Conservation (phyloP, 169 alveolate genomes). For the Plasmodium fragile region DNA sequence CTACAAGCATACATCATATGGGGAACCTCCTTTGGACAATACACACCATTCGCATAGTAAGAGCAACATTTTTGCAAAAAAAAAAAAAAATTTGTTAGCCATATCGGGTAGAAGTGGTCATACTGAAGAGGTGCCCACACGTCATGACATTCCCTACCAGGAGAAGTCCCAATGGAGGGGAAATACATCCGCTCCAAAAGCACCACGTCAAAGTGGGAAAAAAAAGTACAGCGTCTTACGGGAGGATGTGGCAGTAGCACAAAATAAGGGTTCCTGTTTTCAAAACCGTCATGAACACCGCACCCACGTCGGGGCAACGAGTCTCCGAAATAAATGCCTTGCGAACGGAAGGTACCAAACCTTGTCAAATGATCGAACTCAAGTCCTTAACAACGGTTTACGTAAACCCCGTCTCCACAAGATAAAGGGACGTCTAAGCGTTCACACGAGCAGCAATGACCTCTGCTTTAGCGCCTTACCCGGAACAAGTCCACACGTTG, state of each 20-base stretch:
- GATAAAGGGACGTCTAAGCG: not conserved
- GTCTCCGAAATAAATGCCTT: not conserved
- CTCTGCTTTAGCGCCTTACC: not conserved
- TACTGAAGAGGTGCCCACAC: not conserved
- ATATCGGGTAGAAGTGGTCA: not conserved
- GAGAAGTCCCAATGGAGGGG: not conserved
- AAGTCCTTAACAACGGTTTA: not conserved
- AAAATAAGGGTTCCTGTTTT: not conserved
- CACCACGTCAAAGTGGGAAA: not conserved
- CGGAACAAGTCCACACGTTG: not conserved
- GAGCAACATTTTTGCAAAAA: not conserved
- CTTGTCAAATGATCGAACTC: not conserved
- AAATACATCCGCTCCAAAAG: not conserved
- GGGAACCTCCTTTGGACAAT: not conserved
- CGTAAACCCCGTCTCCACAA: not conserved
- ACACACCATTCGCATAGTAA: not conserved
- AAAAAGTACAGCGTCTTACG: not conserved
- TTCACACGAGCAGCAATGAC: conserved; percentile 2
- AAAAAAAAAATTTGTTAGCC: not conserved
- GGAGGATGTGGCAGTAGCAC: not conserved
- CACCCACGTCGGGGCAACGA: not conserved
- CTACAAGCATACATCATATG: not conserved
- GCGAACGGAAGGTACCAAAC: not conserved
- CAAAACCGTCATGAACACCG: not conserved
- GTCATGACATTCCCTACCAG: not conserved